Base-by-base conservation (phyloP, 208 protist species). In the Leishmania amazonensis region DNA sequence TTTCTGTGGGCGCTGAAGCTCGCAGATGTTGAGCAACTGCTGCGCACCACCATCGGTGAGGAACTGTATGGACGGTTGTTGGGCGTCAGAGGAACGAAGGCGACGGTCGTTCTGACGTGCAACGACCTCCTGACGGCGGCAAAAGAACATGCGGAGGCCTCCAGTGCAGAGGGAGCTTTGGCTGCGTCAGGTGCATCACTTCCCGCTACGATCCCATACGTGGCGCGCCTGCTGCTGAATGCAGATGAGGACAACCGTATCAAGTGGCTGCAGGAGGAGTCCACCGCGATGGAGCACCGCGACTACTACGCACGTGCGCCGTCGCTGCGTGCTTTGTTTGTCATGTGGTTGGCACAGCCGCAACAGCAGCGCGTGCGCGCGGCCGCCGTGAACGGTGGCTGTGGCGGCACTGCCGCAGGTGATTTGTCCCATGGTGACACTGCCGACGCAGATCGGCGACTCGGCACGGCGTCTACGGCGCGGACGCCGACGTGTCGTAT, bases 201-300 rank as follows among this genome's bases (percentile, higher is more conserved):
- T 19, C 71, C 58, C 35, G 45, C 64, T 38, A 11, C 40, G 49
- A 51, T 1, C 3, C 13, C 68, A 6, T 93, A 85, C 78, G 79
- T 88, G 57, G 91, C 87, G 13, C 89, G 88, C 15, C 68, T 90
- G 28, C 79, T 97, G 53, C 86, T 97, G 35, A 91, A 84, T 38
- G 82, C 85, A 4, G 94, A 97, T 24, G 94, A 97, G 82, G 88
- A 90, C n/a, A 91, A 93, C 68, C 89, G 90, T 40, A 80, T 97
- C 51, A 88, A 88, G 67, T 97, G 94, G 92, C 76, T 97, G 49
- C 81, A 83, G 71, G 91, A 97, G 87, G 93, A 96, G 83, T 85
- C 81, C 4, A 77, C 68, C 3, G 72, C 87, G 53, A 76, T 90
- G 45, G 67, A 72, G 58, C 47, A 81, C n/a, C 79, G 47, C 54